These are phyloP conservation scores for Raffaelea ambrosiae DNA, from an alignment of 2,329 filamentous ascomycete genomes.

Conservation along the genomic window DNA sequence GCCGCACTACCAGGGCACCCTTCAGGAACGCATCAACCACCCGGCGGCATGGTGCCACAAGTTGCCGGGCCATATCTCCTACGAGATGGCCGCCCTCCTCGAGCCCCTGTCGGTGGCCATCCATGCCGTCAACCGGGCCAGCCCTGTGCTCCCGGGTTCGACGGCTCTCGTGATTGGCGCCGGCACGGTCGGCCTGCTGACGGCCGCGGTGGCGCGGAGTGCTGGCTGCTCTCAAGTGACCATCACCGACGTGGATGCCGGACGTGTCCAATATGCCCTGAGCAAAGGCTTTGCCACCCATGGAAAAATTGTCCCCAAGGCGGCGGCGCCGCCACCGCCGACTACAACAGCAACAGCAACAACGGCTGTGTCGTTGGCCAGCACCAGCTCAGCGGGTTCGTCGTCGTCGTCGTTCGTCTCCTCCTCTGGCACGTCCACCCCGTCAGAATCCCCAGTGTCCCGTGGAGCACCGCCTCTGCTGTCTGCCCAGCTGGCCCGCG, in stretches of 20 bases:
- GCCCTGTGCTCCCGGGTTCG: slow-evolving; percentile 38
- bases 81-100: slow-evolving; percentile 50
- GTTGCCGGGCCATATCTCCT: slow-evolving; percentile 48
- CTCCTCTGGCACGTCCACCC: slow-evolving; percentile 39
- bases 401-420: background rate
- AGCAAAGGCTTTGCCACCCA: slow-evolving; percentile 51
- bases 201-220: slow-evolving; percentile 53
- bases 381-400: too few species aligned
- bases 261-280: slow-evolving; percentile 53
- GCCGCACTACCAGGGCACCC: slow-evolving; percentile 55
- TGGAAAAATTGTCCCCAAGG: slow-evolving; percentile 41
- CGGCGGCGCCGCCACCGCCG: slow-evolving; percentile 28
- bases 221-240: slow-evolving; percentile 51
- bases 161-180: slow-evolving; percentile 57
- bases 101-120: slow-evolving; percentile 56
- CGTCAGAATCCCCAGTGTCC: slow-evolving; percentile 29
- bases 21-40: slow-evolving; percentile 56
- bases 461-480: slow-evolving; percentile 34
- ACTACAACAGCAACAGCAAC: too few species aligned
- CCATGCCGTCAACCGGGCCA: slow-evolving; percentile 50
- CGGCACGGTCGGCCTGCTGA: slow-evolving; percentile 54
- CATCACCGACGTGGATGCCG: slow-evolving; percentile 51
- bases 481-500: slow-evolving; percentile 40
- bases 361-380: too few species aligned
- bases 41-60: slow-evolving; percentile 55